These are phyloP conservation scores for Candida arabinofermentans DNA, from an alignment of 805 yeast species.

Conservation along the genomic window DNA sequence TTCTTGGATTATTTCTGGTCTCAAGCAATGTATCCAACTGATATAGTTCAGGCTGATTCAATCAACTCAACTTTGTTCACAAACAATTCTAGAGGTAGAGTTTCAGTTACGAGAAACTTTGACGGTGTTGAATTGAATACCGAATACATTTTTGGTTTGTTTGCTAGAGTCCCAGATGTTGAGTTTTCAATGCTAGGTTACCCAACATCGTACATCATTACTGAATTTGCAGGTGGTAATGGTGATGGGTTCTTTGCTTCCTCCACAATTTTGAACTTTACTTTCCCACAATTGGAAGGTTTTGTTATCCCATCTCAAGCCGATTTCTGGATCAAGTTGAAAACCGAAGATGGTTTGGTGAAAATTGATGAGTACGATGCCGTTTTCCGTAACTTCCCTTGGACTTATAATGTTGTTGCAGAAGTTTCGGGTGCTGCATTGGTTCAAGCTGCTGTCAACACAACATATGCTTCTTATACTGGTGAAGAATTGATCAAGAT, in stretches of 20 bases:
- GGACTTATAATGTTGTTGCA: slow-evolving; percentile 7
- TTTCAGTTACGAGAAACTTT: slow-evolving; percentile 20
- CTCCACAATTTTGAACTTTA: slow-evolving; percentile 10
- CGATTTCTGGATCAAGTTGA: slow-evolving; percentile 12
- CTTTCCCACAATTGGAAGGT: slow-evolving; percentile 8
- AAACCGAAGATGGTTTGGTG: slow-evolving; percentile 2
- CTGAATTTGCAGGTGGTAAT: slow-evolving; percentile 10
- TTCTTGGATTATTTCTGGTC: not conserved
- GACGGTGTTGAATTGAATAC: slow-evolving; percentile 23
- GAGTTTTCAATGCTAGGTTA: slow-evolving; percentile 12
- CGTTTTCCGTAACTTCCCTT: slow-evolving; percentile 16
- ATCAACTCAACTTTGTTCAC: slow-evolving; percentile 22
- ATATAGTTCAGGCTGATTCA: slow-evolving; percentile 8
- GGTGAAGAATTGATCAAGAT: slow-evolving; percentile 5
- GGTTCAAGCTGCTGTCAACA: slow-evolving; percentile 3
- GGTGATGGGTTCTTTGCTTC: slow-evolving; percentile 11
- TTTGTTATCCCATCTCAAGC: slow-evolving; percentile 15
- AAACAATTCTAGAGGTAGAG: slow-evolving; percentile 16
- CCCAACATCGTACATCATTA: slow-evolving; percentile 9
- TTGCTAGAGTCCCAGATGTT: slow-evolving; percentile 9
- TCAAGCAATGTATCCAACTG: not conserved
- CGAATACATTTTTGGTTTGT: slow-evolving; percentile 22
- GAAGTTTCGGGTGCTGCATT: slow-evolving; percentile 7
- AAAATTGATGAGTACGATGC: slow-evolving; percentile 18
- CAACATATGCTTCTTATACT: not conserved